Percentiles rank a stretch among this genome's conserved stretches.
Conservation (phyloP, 1,139 yeast species). For the Debaryomyces nepalensis region DNA sequence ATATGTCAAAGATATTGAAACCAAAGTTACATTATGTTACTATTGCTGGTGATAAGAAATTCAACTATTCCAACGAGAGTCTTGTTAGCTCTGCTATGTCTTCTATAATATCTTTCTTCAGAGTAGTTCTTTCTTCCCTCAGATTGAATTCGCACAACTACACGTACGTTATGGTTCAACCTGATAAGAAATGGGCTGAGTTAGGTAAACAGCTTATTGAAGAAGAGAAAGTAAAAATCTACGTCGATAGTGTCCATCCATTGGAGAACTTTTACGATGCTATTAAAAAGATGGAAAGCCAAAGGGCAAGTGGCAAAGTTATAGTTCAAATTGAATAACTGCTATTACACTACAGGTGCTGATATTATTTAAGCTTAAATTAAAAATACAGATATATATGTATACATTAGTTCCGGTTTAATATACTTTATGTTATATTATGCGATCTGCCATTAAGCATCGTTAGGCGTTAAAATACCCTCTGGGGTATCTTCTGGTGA, state of each 20-base stretch:
- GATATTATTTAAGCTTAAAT: not conserved
- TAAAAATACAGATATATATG: not conserved
- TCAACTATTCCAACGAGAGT: slow-evolving; percentile 26
- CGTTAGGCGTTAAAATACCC: slow-evolving; percentile 4
- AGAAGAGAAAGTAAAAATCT: slow-evolving; percentile 45
- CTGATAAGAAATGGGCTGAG: slow-evolving; percentile 19
- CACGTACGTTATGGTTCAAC: slow-evolving; percentile 4
- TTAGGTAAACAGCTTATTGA: slow-evolving; percentile 36
- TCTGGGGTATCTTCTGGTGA: slow-evolving; percentile 9
- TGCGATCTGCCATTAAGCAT: slow-evolving; percentile 3
- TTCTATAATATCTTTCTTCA: not conserved
- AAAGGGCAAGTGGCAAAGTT: slow-evolving; percentile 66
- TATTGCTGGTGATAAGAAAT: slow-evolving; percentile 53
- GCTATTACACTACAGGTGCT: not conserved
- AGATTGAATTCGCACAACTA: slow-evolving; percentile 22
- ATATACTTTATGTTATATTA: too few species aligned
- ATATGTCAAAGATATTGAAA: slow-evolving; percentile 37
- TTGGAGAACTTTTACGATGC: slow-evolving; percentile 58
- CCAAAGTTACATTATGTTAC: slow-evolving; percentile 53
- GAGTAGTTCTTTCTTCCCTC: slow-evolving; percentile 11
- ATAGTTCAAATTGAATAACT: slow-evolving; percentile 36
- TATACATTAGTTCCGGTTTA: not conserved
- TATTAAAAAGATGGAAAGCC: slow-evolving; percentile 45
- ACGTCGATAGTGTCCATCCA: slow-evolving; percentile 57
- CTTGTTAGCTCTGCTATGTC: slow-evolving; percentile 2